Conservation (phyloP, 1,284 basidiomycete species). For the Hypsizygus ulmarius region DNA sequence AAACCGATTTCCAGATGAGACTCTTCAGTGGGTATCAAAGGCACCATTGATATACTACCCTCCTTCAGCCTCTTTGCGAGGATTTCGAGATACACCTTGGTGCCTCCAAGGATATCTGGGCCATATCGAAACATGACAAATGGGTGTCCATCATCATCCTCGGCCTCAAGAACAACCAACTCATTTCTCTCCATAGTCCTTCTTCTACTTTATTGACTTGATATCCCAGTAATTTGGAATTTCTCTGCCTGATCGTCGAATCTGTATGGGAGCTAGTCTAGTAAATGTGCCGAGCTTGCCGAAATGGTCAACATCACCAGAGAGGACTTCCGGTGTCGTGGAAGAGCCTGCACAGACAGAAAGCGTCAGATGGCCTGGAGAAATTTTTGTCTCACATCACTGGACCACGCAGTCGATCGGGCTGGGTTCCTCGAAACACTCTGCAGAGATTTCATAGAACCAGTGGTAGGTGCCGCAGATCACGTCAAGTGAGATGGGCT, state of each 20-base stretch:
- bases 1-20: not conserved
- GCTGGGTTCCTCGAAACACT: not conserved
- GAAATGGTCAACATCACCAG: not conserved
- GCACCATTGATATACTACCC: not conserved
- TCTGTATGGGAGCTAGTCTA: not conserved
- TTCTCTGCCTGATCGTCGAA: not conserved
- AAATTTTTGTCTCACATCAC: too few relatives aligned
- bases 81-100: not conserved
- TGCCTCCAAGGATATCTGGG: not conserved
- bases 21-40: not conserved
- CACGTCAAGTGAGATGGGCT: not conserved
- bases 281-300: not conserved
- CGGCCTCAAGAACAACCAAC: not conserved
- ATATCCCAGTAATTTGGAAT: not conserved
- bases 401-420: not conserved
- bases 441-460: not conserved
- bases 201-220: not conserved
- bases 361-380: not conserved
- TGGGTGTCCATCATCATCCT: not conserved
- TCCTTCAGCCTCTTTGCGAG: not conserved
- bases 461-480: not conserved
- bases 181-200: not conserved
- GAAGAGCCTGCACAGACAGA: not conserved
- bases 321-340: not conserved
- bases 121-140: not conserved